Conservation (phyloP, 441 rosid genomes). For the Isatis lusitanica region DNA sequence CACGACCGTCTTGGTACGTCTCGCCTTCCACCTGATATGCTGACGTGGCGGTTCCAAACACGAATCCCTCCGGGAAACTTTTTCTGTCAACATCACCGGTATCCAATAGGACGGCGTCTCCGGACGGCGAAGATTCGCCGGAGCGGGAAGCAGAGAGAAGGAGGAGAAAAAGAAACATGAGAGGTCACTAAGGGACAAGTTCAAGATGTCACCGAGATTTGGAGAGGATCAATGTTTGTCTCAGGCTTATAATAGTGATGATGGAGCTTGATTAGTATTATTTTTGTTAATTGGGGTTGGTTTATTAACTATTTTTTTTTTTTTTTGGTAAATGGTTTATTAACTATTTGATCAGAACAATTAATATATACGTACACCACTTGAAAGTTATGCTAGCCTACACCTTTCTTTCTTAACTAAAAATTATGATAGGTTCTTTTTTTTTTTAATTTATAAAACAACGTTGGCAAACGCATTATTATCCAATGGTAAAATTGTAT, state of each 20-base stretch:
- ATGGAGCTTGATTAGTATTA: neutral
- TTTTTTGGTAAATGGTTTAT: no score
- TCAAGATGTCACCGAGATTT: slow-evolving; percentile 5
- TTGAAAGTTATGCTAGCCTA: neutral
- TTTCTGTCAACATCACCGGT: slow-evolving; percentile 67
- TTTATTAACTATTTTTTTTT: neutral
- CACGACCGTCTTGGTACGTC: slow-evolving; percentile 85
- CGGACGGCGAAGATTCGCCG: slow-evolving; percentile 31
- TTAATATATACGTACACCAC: neutral
- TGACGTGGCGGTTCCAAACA: slow-evolving; percentile 89
- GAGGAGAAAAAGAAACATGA: slow-evolving; percentile 15
- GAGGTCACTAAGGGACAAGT: neutral
- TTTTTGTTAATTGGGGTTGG: neutral
- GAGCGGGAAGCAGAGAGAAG: slow-evolving; percentile 13
- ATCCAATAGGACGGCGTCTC: slow-evolving; percentile 36
- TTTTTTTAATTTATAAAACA: no score
- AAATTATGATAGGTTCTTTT: no score
- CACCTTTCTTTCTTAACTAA: neutral
- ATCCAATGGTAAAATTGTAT: neutral
- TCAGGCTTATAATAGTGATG: neutral
- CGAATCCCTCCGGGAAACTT: slow-evolving; percentile 62
- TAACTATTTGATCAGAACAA: neutral
- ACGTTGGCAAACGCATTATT: neutral
- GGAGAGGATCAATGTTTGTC: slow-evolving; percentile 7
- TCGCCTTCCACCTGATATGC: slow-evolving; percentile 97